Conservation (phyloP, 345 rosid species). For the Eucalyptus urophylla region DNA sequence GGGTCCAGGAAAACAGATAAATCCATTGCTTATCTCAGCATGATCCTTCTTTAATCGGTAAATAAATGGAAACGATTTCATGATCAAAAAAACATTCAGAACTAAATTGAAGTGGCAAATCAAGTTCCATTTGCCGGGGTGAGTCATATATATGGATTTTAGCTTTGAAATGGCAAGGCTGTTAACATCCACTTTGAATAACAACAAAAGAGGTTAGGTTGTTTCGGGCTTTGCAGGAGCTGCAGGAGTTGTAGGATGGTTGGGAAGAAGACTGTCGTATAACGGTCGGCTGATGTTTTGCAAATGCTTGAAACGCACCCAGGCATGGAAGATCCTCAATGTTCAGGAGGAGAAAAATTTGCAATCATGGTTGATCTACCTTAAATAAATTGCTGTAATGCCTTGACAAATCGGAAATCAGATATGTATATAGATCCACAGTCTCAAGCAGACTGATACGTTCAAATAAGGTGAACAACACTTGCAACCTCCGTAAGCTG, state of each 20-base stretch:
- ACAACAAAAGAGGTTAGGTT: not conserved
- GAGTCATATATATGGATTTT: not conserved
- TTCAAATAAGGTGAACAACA: not conserved
- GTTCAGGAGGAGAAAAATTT: not conserved
- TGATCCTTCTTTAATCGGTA: not conserved
- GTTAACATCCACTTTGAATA: not conserved
- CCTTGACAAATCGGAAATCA: not conserved
- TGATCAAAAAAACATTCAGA: not conserved
- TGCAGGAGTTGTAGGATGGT: not conserved
- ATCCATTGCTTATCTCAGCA: not conserved
- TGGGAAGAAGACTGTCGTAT: not conserved
- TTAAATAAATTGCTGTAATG: not conserved
- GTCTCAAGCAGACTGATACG: not conserved
- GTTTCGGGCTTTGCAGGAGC: not conserved
- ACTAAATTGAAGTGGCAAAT: not conserved
- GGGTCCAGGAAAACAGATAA: not conserved
- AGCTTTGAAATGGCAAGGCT: not conserved
- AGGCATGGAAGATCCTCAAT: not conserved
- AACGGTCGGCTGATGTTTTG: not conserved
- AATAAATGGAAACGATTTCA: not conserved
- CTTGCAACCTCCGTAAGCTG: not conserved
- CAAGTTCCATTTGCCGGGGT: not conserved
- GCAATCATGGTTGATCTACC: not conserved
- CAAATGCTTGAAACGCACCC: not conserved
- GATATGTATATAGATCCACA: not conserved